A percentile compares a stretch with the other conserved stretches of the same genome.
phyloP scores from a whole-genome alignment of 257 asterid genomes.

The Solanum lycopersicoides region DNA sequence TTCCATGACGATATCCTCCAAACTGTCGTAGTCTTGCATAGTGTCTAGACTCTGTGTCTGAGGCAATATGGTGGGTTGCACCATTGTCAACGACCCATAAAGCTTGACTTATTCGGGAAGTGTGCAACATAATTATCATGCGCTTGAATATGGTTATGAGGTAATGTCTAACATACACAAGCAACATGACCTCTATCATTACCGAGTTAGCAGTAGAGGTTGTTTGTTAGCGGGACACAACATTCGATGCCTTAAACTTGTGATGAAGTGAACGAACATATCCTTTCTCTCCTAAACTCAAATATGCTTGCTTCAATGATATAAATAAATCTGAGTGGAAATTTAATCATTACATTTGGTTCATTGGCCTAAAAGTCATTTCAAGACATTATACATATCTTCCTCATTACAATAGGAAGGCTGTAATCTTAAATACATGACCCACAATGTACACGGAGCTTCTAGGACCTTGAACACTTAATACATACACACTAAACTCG shows the following conservation, averaged over 20 bases:
- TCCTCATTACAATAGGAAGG: neutral
- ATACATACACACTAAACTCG: neutral
- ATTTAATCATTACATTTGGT: neutral
- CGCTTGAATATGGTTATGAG: neutral
- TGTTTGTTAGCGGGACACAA: neutral
- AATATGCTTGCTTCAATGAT: neutral
- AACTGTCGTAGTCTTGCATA: neutral
- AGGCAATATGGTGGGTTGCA: neutral
- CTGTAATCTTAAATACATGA: neutral
- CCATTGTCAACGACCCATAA: neutral
- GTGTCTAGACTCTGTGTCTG: neutral
- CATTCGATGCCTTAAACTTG: neutral
- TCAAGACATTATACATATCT: neutral
- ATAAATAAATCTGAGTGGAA: too few relatives aligned
- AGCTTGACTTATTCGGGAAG: neutral
- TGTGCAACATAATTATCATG: neutral
- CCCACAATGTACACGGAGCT: neutral
- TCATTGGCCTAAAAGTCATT: neutral
- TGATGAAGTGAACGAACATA: neutral
- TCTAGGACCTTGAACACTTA: neutral
- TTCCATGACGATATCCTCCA: neutral
- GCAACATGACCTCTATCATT: neutral
- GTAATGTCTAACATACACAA: neutral
- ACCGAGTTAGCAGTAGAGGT: neutral
- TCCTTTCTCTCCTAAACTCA: neutral